phyloP scores from a whole-genome alignment of 2,329 filamentous ascomycete species.

The Gnomoniopsis sp. region DNA sequence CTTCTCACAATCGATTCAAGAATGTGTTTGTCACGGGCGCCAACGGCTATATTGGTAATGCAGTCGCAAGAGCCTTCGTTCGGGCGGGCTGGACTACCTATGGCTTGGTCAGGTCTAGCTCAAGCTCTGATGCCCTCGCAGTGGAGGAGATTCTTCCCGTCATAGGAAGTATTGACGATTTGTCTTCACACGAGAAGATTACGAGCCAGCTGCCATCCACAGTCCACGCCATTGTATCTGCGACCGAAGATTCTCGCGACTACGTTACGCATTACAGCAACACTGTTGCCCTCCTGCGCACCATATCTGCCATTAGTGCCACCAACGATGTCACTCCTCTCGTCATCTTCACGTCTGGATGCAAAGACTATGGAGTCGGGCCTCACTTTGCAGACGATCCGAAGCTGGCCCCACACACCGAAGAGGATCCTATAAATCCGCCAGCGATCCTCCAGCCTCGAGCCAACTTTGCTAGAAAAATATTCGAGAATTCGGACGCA shows the following conservation, averaged over 20 bases:
- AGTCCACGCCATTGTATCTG: conserved; percentile 41
- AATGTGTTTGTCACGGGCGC: conserved; percentile 45
- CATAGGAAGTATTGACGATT: conserved; percentile 34
- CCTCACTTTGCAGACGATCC: conserved; percentile 31
- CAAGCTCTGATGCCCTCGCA: conserved; percentile 27
- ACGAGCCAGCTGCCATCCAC: conserved; percentile 24
- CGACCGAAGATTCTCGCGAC: conserved; percentile 36
- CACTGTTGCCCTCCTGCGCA: conserved; percentile 31
- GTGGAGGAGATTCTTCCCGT: conserved; percentile 37
- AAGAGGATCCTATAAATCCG: conserved; percentile 35
- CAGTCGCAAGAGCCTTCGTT: conserved; percentile 42
- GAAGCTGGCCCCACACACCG: conserved; percentile 37
- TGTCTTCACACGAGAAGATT: conserved; percentile 26
- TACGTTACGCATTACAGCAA: conserved; percentile 38
- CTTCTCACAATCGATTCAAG: not conserved
- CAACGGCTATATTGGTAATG: conserved; percentile 45
- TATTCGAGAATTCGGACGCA: conserved; percentile 33
- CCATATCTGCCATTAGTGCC: conserved; percentile 31
- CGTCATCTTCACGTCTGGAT: conserved; percentile 44
- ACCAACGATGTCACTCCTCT: conserved; percentile 33
- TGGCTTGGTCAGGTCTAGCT: conserved; percentile 37
- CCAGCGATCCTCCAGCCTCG: conserved; percentile 28
- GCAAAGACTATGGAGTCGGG: conserved; percentile 45
- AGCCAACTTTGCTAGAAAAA: conserved; percentile 28
- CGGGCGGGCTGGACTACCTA: conserved; percentile 42